Conservation (phyloP, 352 stramenopile genomes). For the Globisporangium heterothallicum region DNA sequence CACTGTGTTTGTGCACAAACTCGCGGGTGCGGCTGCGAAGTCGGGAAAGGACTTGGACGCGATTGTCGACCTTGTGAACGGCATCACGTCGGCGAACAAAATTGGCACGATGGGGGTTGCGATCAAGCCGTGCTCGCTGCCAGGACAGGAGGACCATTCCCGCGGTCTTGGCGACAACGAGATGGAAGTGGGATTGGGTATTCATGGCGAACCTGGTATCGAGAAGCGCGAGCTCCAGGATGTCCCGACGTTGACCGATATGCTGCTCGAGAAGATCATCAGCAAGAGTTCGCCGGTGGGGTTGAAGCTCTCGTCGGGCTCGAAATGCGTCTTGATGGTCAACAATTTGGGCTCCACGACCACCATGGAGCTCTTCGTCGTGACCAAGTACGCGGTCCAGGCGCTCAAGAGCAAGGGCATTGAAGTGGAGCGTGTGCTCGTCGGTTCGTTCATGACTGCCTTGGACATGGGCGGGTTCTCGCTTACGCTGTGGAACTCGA, state of each 20-base stretch:
- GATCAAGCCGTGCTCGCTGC: constrained; percentile 93
- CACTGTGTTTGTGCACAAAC: constrained; percentile 96
- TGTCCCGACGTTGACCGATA: constrained; percentile 37
- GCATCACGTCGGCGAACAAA: constrained; percentile 43
- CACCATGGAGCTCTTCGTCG: constrained; percentile 94
- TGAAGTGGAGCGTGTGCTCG: constrained; percentile 83
- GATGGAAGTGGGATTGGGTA: constrained; percentile 94
- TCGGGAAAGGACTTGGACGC: constrained; percentile 72
- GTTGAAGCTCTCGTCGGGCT: constrained; percentile 30
- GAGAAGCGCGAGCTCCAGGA: constrained; percentile 55
- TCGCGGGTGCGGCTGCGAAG: constrained; percentile 88
- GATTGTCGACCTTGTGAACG: constrained; percentile 63
- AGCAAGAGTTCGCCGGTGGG: constrained; percentile 28
- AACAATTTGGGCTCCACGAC: constrained; percentile 96
- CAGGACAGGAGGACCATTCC: constrained; percentile 70
- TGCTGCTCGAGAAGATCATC: constrained; percentile 52
- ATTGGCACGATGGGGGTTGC: constrained; percentile 94
- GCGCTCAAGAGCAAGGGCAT: constrained; percentile 54
- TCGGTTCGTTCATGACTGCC: constrained; percentile 95
- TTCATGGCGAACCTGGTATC: constrained; percentile 91
- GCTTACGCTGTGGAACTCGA: constrained; percentile 85
- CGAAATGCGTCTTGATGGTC: constrained; percentile 83
- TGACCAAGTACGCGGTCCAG: constrained; percentile 79
- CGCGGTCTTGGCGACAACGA: constrained; percentile 55
- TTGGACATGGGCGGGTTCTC: constrained; percentile 97